Base-by-base conservation (phyloP, 768 basidiomycete species). In the Russula sp. region DNA sequence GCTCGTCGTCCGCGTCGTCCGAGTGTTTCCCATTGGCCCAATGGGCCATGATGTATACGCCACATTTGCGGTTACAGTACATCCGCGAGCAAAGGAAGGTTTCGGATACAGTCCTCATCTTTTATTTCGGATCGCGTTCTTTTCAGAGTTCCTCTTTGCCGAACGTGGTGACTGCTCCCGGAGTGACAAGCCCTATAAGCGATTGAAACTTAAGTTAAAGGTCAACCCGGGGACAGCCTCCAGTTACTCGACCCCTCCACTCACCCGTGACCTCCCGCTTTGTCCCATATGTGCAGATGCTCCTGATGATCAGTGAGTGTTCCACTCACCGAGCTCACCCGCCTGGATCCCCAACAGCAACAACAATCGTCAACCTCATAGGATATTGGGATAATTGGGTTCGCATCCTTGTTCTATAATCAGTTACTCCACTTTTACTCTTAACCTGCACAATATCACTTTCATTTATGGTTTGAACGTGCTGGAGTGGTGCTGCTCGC, bases 371-470 rank as follows among this genome's bases (percentile, higher is more conserved):
- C 9, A 10, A 59, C 22, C 4, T 49, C 20, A 61, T 61, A 55
- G 53, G 61, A 53, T 42, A 13, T 30, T 30, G 28, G 5, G n/a
- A n/a, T n/a, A 32, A 32, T 32, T 34, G 13, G 18, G 46, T 48
- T 48, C 5, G 16, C 3, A 2, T 42, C 9, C 38, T 28, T 40
- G 24, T 60, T 28, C 32, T 18, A 24, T 24, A 32, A 24, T 44
- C 14, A 2, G 53, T 13, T 42, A 26, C 20, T 40, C 51, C 46
- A 48, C 22, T n/a, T n/a, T n/a, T 10, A 48, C 46, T 22, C 44
- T n/a, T 28, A 14, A 20, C 49, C 59, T 53, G 42, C 61, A 54
- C 61, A 26, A 54, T 34, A 48, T 61, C 53, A 55, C 53, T 10
- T n/a, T 54, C 44, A 30, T 42, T 32, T 52, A 40, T 52, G 36